Conservation (phyloP, 345 rosid species). For the Zanthoxylum bungeanum region DNA sequence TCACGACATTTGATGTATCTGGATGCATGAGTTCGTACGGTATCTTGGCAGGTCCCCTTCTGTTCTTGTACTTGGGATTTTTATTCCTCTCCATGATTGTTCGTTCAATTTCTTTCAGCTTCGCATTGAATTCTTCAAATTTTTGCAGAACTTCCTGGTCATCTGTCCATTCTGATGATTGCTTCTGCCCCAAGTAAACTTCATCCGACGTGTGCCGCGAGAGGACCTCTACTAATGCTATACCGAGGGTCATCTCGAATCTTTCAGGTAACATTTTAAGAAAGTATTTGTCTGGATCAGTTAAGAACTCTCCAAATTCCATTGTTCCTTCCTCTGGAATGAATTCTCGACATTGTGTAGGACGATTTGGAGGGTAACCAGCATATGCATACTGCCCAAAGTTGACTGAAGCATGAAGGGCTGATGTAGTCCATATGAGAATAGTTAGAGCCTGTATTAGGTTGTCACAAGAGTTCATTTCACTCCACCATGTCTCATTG, state of each 20-base stretch:
- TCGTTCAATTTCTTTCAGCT: slow-evolving; percentile 35
- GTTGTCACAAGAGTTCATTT: slow-evolving; percentile 31
- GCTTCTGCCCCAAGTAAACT: slow-evolving; percentile 49
- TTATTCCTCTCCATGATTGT: slow-evolving; percentile 41
- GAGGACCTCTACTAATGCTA: slow-evolving; percentile 46
- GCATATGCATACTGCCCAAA: slow-evolving; percentile 60
- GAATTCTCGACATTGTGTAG: slow-evolving; percentile 36
- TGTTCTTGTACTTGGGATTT: slow-evolving; percentile 39
- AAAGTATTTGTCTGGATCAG: slow-evolving; percentile 42
- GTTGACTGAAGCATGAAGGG: slow-evolving; percentile 53
- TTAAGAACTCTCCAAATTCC: slow-evolving; percentile 32
- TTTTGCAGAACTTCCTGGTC: slow-evolving; percentile 27
- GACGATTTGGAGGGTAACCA: slow-evolving; percentile 55
- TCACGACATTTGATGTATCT: slow-evolving; percentile 20
- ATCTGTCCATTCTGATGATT: slow-evolving; percentile 34
- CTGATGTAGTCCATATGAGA: slow-evolving; percentile 62
- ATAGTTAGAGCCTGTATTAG: slow-evolving; percentile 44
- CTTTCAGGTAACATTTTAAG: slow-evolving; percentile 48
- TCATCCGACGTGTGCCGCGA: slow-evolving; percentile 51
- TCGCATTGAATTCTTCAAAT: slow-evolving; percentile 33
- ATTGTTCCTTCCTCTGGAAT: slow-evolving; percentile 49
- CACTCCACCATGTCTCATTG: slow-evolving; percentile 49
- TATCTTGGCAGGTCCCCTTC: slow-evolving; percentile 47
- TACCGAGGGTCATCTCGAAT: slow-evolving; percentile 33
- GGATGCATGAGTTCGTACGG: slow-evolving; percentile 49